phyloP scores from a whole-genome alignment of 1,284 basidiomycete species.

The Moniliella sp. region DNA sequence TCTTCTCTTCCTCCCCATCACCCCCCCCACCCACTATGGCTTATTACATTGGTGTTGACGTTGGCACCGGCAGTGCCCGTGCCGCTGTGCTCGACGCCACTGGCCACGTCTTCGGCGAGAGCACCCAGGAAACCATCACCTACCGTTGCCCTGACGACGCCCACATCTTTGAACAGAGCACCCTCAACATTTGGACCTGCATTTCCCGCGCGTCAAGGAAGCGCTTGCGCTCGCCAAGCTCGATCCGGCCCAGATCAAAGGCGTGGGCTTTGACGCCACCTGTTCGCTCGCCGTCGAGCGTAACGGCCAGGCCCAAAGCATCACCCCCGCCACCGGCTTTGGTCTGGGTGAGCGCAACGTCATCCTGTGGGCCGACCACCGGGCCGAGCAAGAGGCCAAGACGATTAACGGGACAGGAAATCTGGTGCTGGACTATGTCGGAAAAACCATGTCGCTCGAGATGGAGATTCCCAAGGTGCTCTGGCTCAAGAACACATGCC shows the following conservation, averaged over 20 bases:
- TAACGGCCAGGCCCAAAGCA: conserved; percentile 50
- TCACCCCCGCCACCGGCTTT: conserved; percentile 42
- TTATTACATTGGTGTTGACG: too few species aligned
- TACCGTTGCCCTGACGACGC: conserved; percentile 65
- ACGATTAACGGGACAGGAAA: conserved; percentile 67
- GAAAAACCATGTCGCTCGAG: conserved; percentile 62
- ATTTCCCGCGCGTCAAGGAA: conserved; percentile 51
- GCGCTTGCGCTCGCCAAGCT: conserved; percentile 49
- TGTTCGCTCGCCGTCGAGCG: conserved; percentile 74
- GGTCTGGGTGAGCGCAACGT: conserved; percentile 10
- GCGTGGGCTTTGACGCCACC: conserved; percentile 85
- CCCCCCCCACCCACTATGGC: too few species aligned
- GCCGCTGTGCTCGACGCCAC: conserved; percentile 57
- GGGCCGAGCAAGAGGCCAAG: conserved; percentile 73
- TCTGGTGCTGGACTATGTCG: conserved; percentile 76
- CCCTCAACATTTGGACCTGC: conserved; percentile 49
- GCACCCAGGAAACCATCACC: conserved; percentile 56
- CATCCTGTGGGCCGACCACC: conserved; percentile 46
- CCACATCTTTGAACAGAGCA: conserved; percentile 78
- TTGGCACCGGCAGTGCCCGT: conserved; percentile 82
- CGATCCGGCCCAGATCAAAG: conserved; percentile 50
- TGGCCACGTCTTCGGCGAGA: conserved; percentile 57
- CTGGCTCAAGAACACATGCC: conserved; percentile 84
- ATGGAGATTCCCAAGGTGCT: conserved; percentile 56
- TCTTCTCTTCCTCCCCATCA: too few species aligned